Evolutionary conservation across 2,329 filamentous ascomycete genomes (phyloP).

Genomic region (Penicillium sp.): DNA sequence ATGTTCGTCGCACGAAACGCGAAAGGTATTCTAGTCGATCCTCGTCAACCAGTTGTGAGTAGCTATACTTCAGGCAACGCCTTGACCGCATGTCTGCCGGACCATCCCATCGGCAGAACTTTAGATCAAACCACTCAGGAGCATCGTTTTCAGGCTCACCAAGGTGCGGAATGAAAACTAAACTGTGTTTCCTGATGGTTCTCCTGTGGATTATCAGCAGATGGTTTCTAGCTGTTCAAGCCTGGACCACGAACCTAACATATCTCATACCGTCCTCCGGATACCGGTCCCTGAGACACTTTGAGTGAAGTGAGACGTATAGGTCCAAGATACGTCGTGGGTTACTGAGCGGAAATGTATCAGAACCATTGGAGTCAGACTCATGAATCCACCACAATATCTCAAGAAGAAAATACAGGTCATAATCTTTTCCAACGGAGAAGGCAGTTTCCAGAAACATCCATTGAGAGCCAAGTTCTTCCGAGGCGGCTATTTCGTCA

Average conservation of each 20-base stretch:
- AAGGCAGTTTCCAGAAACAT: conserved; percentile 10
- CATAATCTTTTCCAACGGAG: conserved; percentile 9
- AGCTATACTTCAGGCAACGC: neutral
- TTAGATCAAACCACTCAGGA: neutral
- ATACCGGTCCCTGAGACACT: neutral
- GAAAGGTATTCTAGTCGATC: neutral
- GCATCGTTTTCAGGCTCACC: neutral
- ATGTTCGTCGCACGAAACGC: neutral
- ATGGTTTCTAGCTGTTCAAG: neutral
- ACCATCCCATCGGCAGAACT: neutral
- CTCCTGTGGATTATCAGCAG: neutral
- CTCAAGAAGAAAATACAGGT: conserved; percentile 10
- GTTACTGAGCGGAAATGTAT: neutral
- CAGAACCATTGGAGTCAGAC: neutral
- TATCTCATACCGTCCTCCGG: neutral
- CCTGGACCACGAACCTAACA: neutral
- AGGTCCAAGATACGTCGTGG: neutral
- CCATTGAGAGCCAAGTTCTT: conserved; percentile 9
- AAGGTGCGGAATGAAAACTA: neutral
- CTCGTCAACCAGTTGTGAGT: neutral
- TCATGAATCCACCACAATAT: conserved; percentile 5
- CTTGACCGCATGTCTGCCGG: neutral
- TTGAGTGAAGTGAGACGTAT: neutral
- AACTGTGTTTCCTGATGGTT: neutral
- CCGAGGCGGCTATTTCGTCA: neutral